These are phyloP conservation scores for Colletotrichum sp. DNA, from an alignment of 2,329 filamentous ascomycete genomes.

Conservation along the genomic window DNA sequence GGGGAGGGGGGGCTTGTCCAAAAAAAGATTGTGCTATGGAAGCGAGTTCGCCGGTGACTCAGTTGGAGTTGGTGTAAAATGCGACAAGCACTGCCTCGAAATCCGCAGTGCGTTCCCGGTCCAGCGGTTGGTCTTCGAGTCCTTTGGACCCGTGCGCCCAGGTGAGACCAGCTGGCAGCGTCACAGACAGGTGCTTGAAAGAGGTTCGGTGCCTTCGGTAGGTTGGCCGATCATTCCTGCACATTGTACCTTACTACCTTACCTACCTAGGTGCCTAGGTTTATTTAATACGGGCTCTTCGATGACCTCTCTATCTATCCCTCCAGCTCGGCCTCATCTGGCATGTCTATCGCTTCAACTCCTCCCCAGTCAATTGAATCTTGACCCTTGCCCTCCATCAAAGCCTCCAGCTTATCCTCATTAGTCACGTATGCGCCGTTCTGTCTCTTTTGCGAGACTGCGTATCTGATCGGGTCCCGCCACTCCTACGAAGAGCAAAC, in stretches of 20 bases:
- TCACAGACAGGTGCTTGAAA: neutral
- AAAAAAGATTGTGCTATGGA: neutral
- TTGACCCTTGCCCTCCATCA: conserved; percentile 20
- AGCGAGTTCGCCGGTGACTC: neutral
- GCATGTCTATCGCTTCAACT: neutral
- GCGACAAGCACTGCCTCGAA: neutral
- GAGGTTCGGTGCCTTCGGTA: too few species aligned
- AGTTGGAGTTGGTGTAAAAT: neutral
- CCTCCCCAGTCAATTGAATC: conserved; percentile 13
- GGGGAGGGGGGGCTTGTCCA: too few species aligned
- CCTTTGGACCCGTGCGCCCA: neutral
- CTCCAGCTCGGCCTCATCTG: neutral
- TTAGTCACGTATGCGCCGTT: conserved; percentile 50
- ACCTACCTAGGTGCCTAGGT: too few species aligned
- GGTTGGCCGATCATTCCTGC: too few species aligned
- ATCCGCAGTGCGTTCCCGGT: neutral
- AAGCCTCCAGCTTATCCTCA: conserved; percentile 56
- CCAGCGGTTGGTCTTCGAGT: neutral
- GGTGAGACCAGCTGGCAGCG: neutral
- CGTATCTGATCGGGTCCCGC: conserved; percentile 37
- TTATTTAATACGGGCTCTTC: too few species aligned
- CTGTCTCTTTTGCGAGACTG: conserved; percentile 37
- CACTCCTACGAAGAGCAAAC: conserved; percentile 38
- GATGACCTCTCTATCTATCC: neutral
- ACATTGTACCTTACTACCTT: too few species aligned